Conservation (phyloP, 805 yeast species). For the Trichomonascus vanleenenianus region DNA sequence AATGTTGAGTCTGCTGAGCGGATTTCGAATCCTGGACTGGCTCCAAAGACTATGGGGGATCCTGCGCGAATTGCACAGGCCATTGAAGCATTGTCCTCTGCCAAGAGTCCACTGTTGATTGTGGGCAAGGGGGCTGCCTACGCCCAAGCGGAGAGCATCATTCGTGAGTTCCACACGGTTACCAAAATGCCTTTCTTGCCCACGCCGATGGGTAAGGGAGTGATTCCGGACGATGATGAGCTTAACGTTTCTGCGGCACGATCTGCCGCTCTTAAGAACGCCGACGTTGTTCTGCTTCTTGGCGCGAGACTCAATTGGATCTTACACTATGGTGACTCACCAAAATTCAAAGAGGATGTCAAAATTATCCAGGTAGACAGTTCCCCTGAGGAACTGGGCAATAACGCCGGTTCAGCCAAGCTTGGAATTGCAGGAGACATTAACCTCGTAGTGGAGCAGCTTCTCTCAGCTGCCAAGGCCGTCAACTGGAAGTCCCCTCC, state of each 20-base stretch:
- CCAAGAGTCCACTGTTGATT: constrained; percentile 45
- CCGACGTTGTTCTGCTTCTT: constrained; percentile 52
- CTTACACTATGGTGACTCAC: constrained; percentile 54
- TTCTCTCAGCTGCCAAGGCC: constrained; percentile 27
- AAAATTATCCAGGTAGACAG: constrained; percentile 52
- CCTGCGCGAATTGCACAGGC: constrained; percentile 31
- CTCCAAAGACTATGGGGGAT: constrained; percentile 35
- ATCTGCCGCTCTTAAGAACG: constrained; percentile 45
- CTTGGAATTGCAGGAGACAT: constrained; percentile 54
- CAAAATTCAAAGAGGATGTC: constrained; percentile 41
- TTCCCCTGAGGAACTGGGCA: constrained; percentile 46
- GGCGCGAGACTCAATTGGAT: constrained; percentile 75
- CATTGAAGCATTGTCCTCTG: constrained; percentile 27
- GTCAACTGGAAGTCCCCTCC: constrained; percentile 28
- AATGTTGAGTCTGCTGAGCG: constrained; percentile 3
- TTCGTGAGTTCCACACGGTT: constrained; percentile 35
- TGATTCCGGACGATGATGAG: constrained; percentile 41
- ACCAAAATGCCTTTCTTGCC: constrained; percentile 53
- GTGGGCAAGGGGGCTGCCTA: constrained; percentile 63
- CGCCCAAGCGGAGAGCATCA: constrained; percentile 32
- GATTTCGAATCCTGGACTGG: constrained; percentile 22
- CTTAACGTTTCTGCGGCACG: constrained; percentile 57
- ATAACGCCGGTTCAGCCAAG: constrained; percentile 32
- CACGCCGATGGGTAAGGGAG: constrained; percentile 77
- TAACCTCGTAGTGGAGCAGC: constrained; percentile 32